Conservation (phyloP, 805 yeast species). For the Lipomyces chichibuensis region DNA sequence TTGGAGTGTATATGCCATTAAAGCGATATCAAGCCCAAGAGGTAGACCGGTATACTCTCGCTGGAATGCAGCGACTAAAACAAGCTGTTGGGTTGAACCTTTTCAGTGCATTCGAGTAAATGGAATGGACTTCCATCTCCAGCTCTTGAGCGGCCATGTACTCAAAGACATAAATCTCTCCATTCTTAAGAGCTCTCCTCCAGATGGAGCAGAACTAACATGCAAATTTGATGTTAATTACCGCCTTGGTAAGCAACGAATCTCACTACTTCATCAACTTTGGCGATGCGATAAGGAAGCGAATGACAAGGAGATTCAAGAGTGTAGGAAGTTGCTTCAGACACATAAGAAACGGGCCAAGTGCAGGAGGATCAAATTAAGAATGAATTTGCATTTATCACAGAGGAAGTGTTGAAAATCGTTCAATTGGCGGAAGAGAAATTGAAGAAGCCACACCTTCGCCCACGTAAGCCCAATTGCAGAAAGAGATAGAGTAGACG, state of each 20-base stretch:
- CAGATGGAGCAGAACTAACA: neutral
- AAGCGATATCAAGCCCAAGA: neutral
- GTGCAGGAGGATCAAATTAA: too few species aligned
- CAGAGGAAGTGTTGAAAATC: too few species aligned
- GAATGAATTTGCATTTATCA: too few species aligned
- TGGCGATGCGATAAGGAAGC: too few species aligned
- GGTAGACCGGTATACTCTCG: neutral
- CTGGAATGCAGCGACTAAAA: neutral
- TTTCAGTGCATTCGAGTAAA: neutral
- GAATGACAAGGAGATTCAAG: neutral
- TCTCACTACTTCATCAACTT: neutral
- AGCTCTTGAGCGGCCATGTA: neutral
- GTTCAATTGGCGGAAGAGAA: too few species aligned
- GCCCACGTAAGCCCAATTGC: too few species aligned
- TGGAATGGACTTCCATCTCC: neutral
- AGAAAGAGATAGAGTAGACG: too few species aligned
- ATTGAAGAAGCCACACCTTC: too few species aligned
- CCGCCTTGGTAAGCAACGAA: neutral
- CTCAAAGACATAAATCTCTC: neutral
- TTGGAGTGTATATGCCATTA: constrained; percentile 3
- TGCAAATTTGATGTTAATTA: neutral
- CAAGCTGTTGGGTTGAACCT: neutral
- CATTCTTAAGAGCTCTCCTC: constrained; percentile 2
- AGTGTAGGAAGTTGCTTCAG: too few species aligned
- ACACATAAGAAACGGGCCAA: too few species aligned